Base-by-base conservation (phyloP, 179 eudicot species). In the Beta macrorhiza region DNA sequence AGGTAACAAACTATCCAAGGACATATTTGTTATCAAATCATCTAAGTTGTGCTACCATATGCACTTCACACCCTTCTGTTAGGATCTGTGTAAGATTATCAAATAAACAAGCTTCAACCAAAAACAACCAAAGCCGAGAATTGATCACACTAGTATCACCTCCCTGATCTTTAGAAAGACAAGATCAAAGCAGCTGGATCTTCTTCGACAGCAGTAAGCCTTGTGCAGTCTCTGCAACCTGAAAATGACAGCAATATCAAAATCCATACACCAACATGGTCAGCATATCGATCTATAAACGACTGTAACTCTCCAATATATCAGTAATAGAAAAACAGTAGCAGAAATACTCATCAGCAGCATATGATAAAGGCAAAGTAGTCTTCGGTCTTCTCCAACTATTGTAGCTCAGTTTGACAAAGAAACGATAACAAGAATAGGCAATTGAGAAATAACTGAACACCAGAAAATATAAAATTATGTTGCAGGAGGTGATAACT, bases 181-280 rank as follows among this genome's bases (percentile, higher is more conserved):
- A 2, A 44, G n/a, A 42, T 17, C 42, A 22, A 52, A 51, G 22
- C 37, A 72, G 59, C 42, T 72, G 44, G 3, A 22, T 7, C 72
- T 63, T 63, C 79, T 15, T 78, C 2, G 53, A 22, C 52, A 47
- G 6, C n/a, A 37, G 42, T 7, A 20, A 69, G 15, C 25, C 4
- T 69, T 42, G 57, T 68, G 65, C 25, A 20, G 42, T 37, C 42
- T 37, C 67, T 37, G 56, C 45, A 57, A 69, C 37, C 57, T 67
- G 70, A 70, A 17, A 79, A 79, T 19, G 44, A 44, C 61, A 72
- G 70, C 70, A 5, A 47, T 61, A 73, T 20, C 22, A 20, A 29
- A 44, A 44, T 62, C 59, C 57, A 74, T 45, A 45, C 45, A n/a
- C 76, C 45, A 52, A 25, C 20, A 13, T 22, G 1, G 25, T 15